A percentile compares a stretch with the other conserved stretches of the same genome.
phyloP scores from a whole-genome alignment of 208 protist species.

The Tritrichomonas foetus region DNA sequence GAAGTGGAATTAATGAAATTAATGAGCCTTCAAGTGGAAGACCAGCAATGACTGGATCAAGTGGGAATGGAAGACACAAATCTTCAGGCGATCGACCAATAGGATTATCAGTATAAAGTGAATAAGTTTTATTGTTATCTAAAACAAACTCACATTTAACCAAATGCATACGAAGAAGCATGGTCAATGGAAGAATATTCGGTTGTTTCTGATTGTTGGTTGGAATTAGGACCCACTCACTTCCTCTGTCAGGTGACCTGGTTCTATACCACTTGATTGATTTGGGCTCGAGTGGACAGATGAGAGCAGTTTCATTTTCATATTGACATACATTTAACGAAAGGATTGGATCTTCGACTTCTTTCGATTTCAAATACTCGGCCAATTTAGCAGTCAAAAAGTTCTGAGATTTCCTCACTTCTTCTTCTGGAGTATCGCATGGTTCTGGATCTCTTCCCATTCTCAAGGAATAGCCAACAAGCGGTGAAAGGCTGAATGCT shows the following conservation, averaged over 20 bases:
- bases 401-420: background rate
- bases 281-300: background rate
- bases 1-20: background rate
- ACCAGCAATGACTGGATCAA: background rate
- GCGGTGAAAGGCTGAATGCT: background rate
- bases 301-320: background rate
- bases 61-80: background rate
- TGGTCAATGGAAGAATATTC: background rate
- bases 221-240: background rate
- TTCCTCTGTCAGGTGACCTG: background rate
- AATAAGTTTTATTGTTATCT: background rate
- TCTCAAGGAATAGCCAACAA: background rate
- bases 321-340: background rate
- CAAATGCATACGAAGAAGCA: background rate
- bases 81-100: background rate
- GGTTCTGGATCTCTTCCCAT: background rate
- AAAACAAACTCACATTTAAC: slow-evolving; percentile 17
- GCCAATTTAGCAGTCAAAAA: background rate
- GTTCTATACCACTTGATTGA: background rate
- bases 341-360: background rate
- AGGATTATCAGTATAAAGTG: background rate
- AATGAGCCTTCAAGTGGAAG: slow-evolving; percentile 21
- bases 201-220: background rate
- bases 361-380: background rate
- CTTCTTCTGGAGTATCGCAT: background rate